Base-by-base conservation (phyloP, 441 rosid species). In the Arabidopsis hybrid region DNA sequence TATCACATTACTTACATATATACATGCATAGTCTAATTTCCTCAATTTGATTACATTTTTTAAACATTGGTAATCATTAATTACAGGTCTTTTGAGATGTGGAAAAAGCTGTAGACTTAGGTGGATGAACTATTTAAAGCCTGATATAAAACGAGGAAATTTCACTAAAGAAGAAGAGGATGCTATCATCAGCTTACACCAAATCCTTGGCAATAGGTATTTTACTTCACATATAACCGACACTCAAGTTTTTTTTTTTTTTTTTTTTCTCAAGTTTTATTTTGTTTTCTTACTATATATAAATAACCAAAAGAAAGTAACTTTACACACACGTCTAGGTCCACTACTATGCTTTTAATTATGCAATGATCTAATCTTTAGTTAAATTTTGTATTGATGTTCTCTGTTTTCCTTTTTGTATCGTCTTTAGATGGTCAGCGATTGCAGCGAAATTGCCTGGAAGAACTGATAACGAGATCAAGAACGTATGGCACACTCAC, bases 401-500 rank as follows among this genome's bases (percentile, higher is more conserved):
- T 61, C 6, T 34, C 21, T 49, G 39, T 61, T 35, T 38, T 6
- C 3, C 38, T 57, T 45, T 60, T 71, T 60, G 16, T 56, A 13
- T 76, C 40, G 32, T 47, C 31, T 76, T 7, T 83, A 93, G 97
- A 68, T 94, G 98, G 98, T 90, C 98, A 7, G 88, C 88, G 14
- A 94, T 94, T 51, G 98, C 98, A 9, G 88, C 91, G 31, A 85
- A 70, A 72, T 65, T 94, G 12, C 93, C 97, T 1, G 96, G 97
- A 63, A 86, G 97, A 38, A 91, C 98, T 0, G 97, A 94, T 71
- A 94, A 94, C 38, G 98, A 94, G 80, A 91, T 94, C 4, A 94
- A 94, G 70, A 94, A 94, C 79, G 92, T 94, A 7, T 90, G 98
- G 98, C 97, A 94, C 72, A 91, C 98, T 55, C 90, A 94, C 80